A percentile compares a stretch with the other conserved stretches of the same genome.
phyloP scores from a whole-genome alignment of 192 early-diverging fungal species.

The Umbelopsis ramanniana region DNA sequence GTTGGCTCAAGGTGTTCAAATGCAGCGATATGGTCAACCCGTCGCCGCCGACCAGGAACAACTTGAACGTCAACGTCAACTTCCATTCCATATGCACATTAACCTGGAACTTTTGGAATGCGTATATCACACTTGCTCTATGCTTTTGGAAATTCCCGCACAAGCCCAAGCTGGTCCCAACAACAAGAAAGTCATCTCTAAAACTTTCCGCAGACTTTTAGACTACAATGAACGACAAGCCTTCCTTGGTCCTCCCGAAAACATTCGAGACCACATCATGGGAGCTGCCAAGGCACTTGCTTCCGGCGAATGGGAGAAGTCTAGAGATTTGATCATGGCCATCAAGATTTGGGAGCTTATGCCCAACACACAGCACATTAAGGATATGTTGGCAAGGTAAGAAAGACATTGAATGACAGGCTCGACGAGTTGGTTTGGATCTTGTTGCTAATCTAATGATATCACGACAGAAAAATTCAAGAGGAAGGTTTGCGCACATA shows the following conservation, averaged over 20 bases:
- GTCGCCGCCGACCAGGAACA: slow-evolving; percentile 90
- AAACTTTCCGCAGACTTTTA: slow-evolving; percentile 90
- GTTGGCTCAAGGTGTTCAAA: slow-evolving; percentile 79
- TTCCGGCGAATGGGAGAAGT: slow-evolving; percentile 91
- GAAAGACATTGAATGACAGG: too few species aligned
- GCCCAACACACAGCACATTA: slow-evolving; percentile 81
- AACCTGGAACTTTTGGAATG: slow-evolving; percentile 98
- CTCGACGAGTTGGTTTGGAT: too few species aligned
- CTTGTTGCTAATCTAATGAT: not conserved
- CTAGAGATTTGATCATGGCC: slow-evolving; percentile 78
- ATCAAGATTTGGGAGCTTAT: slow-evolving; percentile 98
- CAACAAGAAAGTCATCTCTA: slow-evolving; percentile 80
- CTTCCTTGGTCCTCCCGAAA: slow-evolving; percentile 97
- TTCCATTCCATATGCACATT: slow-evolving; percentile 99
- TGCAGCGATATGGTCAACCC: slow-evolving; percentile 71
- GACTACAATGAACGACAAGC: slow-evolving; percentile 96
- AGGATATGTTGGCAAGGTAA: slow-evolving; percentile 77
- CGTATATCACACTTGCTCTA: slow-evolving; percentile 91
- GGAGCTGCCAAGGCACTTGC: slow-evolving; percentile 91
- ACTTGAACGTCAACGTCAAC: slow-evolving; percentile 91
- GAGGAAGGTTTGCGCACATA: slow-evolving; percentile 96
- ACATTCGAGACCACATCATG: slow-evolving; percentile 99
- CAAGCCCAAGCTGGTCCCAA: slow-evolving; percentile 80
- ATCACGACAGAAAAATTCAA: slow-evolving; percentile 76
- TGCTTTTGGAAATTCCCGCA: slow-evolving; percentile 97